These are phyloP conservation scores for Lepidium aucheri DNA, from an alignment of 345 rosid species.

Conservation along the genomic window DNA sequence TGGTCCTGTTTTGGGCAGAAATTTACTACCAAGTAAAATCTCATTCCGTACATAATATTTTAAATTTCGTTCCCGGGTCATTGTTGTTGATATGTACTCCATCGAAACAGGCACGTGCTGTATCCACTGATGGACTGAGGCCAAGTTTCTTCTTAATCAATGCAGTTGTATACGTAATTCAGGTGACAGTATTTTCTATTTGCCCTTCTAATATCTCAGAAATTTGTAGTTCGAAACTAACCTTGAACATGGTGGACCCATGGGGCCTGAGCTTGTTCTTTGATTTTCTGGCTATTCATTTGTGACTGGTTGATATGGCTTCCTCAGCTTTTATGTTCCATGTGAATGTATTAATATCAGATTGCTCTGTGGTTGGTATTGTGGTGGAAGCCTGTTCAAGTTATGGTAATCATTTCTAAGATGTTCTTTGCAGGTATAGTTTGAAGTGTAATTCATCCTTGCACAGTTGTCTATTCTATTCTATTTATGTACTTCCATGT, in stretches of 20 bases:
- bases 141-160: constrained; percentile 73
- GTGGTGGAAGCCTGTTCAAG: constrained; percentile 64
- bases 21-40: constrained; percentile 64
- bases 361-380: constrained; percentile 69
- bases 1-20: constrained; percentile 84
- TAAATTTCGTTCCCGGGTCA: neutral
- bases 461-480: neutral
- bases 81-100: neutral
- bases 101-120: constrained; percentile 64
- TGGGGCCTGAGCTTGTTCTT: neutral
- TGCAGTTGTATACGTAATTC: constrained; percentile 60
- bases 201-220: neutral
- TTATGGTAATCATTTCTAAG: constrained; percentile 54
- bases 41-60: neutral
- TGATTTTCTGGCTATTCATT: neutral
- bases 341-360: constrained; percentile 32
- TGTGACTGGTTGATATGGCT: neutral
- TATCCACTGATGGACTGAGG: constrained; percentile 80
- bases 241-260: neutral
- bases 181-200: constrained; percentile 43
- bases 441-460: neutral
- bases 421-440: constrained; percentile 78
- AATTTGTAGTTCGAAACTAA: neutral
- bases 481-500: neutral
- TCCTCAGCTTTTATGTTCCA: neutral